Evolutionary conservation across 1,284 basidiomycete genomes (phyloP).

Genomic region (Xerocomus amazonicus): DNA sequence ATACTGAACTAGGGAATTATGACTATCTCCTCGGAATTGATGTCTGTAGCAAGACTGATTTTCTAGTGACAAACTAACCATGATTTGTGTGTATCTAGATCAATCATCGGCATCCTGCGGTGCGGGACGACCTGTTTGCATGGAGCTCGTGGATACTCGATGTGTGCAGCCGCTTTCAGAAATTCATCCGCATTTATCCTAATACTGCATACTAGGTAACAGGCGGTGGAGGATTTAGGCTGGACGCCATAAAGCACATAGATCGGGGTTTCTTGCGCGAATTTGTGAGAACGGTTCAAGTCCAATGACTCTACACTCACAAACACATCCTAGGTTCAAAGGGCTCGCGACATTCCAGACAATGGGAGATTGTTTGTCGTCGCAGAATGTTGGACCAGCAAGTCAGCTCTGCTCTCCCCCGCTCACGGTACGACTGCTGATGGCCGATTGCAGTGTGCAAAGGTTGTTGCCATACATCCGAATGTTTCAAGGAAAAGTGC

Average conservation of each 20-base stretch:
- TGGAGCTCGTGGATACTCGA: slow-evolving; percentile 74
- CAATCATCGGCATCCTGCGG: slow-evolving; percentile 82
- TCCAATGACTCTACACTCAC: slow-evolving; percentile 1
- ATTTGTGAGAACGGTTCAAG: slow-evolving; percentile 51
- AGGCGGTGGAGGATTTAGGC: slow-evolving; percentile 76
- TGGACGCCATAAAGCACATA: slow-evolving; percentile 88
- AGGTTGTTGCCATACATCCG: slow-evolving; percentile 54
- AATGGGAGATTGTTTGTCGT: slow-evolving; percentile 62
- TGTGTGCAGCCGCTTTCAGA: slow-evolving; percentile 35
- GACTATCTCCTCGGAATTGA: slow-evolving; percentile 76
- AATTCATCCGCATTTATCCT: not conserved
- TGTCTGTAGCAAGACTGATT: slow-evolving; percentile 37
- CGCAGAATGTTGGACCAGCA: slow-evolving; percentile 70
- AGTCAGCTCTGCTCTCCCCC: slow-evolving; percentile 41
- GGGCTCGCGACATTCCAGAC: slow-evolving; percentile 42
- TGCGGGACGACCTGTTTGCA: slow-evolving; percentile 58
- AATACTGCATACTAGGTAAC: slow-evolving; percentile 52
- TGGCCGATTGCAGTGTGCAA: slow-evolving; percentile 41
- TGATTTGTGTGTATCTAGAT: slow-evolving; percentile 45
- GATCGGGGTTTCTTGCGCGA: slow-evolving; percentile 60
- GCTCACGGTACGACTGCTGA: not conserved
- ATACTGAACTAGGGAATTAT: slow-evolving; percentile 71
- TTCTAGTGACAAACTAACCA: not conserved
- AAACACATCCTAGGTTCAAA: slow-evolving; percentile 43
- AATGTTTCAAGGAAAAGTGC: slow-evolving; percentile 59